Conservation (phyloP, 2,329 filamentous ascomycete species). For the Cordyceps pruinosa region DNA sequence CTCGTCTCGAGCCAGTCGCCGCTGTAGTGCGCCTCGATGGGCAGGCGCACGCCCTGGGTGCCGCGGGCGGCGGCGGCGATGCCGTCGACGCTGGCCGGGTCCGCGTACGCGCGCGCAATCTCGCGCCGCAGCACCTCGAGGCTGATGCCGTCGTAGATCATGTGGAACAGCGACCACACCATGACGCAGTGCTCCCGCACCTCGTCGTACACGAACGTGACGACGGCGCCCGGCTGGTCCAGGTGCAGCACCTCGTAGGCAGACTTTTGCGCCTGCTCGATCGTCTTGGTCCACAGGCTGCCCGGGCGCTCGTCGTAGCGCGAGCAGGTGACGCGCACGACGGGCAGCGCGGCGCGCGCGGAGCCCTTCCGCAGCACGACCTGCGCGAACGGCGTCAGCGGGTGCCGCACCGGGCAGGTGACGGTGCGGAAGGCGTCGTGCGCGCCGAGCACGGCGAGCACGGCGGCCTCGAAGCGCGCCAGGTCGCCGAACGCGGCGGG, state of each 20-base stretch:
- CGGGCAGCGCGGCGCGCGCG: not conserved
- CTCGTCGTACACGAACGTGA: conserved; percentile 11
- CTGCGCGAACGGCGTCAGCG: conserved; percentile 13
- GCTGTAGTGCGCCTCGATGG: conserved; percentile 12
- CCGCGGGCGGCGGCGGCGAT: conserved; percentile 4
- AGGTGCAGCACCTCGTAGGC: conserved; percentile 8
- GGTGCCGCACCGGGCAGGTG: conserved; percentile 11
- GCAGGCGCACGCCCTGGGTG: conserved; percentile 10
- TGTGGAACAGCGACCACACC: conserved; percentile 29
- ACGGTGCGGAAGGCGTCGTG: conserved; percentile 15
- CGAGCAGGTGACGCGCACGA: conserved; percentile 10
- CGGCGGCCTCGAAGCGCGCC: conserved; percentile 12
- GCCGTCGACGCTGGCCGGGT: not conserved
- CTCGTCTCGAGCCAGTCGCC: conserved; percentile 14
- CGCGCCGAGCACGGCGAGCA: conserved; percentile 8
- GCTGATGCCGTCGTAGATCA: conserved; percentile 19
- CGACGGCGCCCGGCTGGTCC: conserved; percentile 6
- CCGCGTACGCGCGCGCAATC: conserved; percentile 9
- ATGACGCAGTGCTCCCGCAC: conserved; percentile 16
- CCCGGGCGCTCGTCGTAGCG: conserved; percentile 4
- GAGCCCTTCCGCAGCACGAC: conserved; percentile 5
- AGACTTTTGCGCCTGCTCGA: conserved; percentile 7
- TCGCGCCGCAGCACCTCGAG: conserved; percentile 11
- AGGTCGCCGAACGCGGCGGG: conserved; percentile 6
- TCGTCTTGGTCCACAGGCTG: conserved; percentile 11